Evolutionary conservation across 2,329 filamentous ascomycete genomes (phyloP), one percentile per base, ranked within the genome.

Genomic region (Botrytis medusae): DNA sequence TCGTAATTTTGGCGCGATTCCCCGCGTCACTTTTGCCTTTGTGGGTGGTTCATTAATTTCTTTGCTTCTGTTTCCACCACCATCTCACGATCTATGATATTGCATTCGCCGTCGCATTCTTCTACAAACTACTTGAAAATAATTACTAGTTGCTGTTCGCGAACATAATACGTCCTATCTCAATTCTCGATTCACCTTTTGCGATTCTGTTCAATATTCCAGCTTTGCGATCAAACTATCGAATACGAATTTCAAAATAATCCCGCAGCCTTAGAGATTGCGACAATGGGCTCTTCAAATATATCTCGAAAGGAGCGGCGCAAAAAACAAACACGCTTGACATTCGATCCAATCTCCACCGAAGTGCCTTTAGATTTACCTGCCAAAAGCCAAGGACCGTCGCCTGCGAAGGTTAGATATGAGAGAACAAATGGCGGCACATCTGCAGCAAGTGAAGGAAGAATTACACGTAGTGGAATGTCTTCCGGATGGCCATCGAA

Each of bases 271-370:
- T 32, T 16, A 37, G n/a, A 74, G 5, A 14, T 77, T 77, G 76
- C 72, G 29, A 69, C 16, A 46, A 72, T 72, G 71, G 54, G 62
- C 18, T 72, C 76, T 32, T 76, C 76, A 1, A 80, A 79, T 60
- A 51, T 78, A 32, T 71, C 76, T 59, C 77, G 76, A 34, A 77
- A 76, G 71, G 64, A 63, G 14, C 75, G 75, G 4, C 76, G 75
- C 37, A 79, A 78, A 63, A 73, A 74, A 32, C 80, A 81, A 68
- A 80, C 79, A 16, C 76, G 75, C 18, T 73, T 81, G 32, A 78
- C 75, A 0, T 80, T 81, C 62, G 77, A 79, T 65, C 74, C 77
- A 18, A 32, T 73, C 16, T 51, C 51, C 40, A 40, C 18, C 14
- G 59, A 44, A 40, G 77, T 14, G 61, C 75, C 59, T 60, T 32